These are phyloP conservation scores for Geotrichum reessii DNA, from an alignment of 1,139 yeast species.

Conservation along the genomic window DNA sequence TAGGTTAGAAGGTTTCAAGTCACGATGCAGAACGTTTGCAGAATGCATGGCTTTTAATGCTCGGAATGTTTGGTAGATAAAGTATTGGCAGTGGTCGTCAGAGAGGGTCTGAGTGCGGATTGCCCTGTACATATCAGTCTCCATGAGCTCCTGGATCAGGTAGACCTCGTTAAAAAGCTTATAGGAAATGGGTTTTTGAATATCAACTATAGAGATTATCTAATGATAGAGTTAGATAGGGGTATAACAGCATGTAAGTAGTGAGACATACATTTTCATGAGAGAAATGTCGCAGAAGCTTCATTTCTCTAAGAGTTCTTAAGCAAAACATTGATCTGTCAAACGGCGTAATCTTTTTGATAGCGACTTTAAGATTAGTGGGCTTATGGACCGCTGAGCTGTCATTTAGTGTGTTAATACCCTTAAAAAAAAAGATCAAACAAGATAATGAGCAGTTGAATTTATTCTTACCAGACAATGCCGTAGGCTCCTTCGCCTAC, in stretches of 20 bases:
- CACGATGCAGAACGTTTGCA: slow-evolving; percentile 88
- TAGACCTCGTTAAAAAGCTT: slow-evolving; percentile 82
- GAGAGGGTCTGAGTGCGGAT: slow-evolving; percentile 77
- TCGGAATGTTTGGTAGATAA: slow-evolving; percentile 81
- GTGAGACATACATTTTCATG: slow-evolving; percentile 58
- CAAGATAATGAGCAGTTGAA: no score
- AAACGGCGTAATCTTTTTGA: slow-evolving; percentile 90
- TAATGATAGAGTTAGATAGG: slow-evolving; percentile 3
- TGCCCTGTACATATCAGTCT: slow-evolving; percentile 87
- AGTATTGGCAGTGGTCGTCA: slow-evolving; percentile 92
- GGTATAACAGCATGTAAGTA: neutral
- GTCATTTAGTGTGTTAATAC: neutral
- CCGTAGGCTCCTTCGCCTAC: slow-evolving; percentile 99
- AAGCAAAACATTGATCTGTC: slow-evolving; percentile 88
- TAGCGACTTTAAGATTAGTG: slow-evolving; percentile 84
- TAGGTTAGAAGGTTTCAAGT: slow-evolving; percentile 84
- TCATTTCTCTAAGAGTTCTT: slow-evolving; percentile 83
- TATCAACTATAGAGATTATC: slow-evolving; percentile 81
- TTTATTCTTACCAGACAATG: slow-evolving; percentile 54
- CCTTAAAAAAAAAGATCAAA: no score
- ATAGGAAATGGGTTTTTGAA: slow-evolving; percentile 76
- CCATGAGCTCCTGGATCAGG: slow-evolving; percentile 92
- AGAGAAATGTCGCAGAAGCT: slow-evolving; percentile 75
- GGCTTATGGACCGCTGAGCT: slow-evolving; percentile 80
- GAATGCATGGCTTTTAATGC: slow-evolving; percentile 88